Evolutionary conservation across 495 filamentous ascomycete species (phyloP), one percentile per base, ranked within the genome.

Genomic region (Xylaria bambusicola): DNA sequence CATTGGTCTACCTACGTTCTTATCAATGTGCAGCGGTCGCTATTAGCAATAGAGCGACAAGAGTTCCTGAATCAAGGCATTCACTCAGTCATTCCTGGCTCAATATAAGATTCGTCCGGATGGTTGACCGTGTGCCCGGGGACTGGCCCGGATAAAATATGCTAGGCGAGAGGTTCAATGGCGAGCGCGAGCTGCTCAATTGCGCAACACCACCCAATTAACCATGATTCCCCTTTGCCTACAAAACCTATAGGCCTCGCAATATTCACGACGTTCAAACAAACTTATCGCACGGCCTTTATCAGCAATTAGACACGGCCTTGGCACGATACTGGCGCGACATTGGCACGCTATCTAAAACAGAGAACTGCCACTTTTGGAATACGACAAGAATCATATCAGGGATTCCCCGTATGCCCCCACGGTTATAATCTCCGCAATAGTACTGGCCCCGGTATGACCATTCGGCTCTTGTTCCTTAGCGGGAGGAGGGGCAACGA

Each of bases 71-170:
- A 41, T 1, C 35, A 9, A 40, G 23, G 36, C 21, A 10, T 40
- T 18, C 35, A 53, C 18, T 41, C 17, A 26, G 13, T n/a, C 20
- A 5, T 40, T 8, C n/a, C 12, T 15, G 27, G 23, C 36, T 41
- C 36, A 18, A 29, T 13, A 53, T 1, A 10, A 26, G 38, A 54
- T 29, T 54, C 52, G 36, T 26, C 10, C 50, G n/a, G 18, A 15
- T 13, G 24, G 23, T 10, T 35, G 20, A 27, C 20, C 2, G 15
- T 35, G 23, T 53, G 10, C 21, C 21, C 50, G 7, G 44, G 9
- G 40, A 21, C 5, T 29, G 52, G 52, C 40, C 26, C 52, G 52
- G 52, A 38, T 54, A 54, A n/a, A 54, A 54, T 54, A 42, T 52
- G 50, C 50, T 26, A 18, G 23, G 50, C 23, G 13, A 44, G 36